Percentiles rank a stretch among this genome's conserved stretches.
Evolutionary conservation across 2,329 filamentous ascomycete genomes (phyloP).

Genomic region (Moelleriella libera): DNA sequence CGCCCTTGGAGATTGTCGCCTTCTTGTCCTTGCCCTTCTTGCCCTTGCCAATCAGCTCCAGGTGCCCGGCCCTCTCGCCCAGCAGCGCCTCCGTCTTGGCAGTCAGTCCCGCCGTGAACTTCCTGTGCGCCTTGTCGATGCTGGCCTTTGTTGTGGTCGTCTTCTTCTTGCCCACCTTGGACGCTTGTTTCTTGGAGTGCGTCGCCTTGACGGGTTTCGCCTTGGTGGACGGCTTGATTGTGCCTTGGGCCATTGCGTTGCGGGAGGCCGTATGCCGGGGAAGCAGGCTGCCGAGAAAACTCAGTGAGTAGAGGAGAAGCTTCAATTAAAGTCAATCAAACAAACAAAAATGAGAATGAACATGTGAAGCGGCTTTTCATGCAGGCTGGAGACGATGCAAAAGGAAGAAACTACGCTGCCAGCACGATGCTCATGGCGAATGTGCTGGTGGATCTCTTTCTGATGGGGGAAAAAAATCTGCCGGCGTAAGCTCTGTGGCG

Average conservation of each 20-base stretch:
- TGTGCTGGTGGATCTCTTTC: no score
- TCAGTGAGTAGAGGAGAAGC: no score
- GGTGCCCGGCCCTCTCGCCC: conserved; percentile 42
- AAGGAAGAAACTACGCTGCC: no score
- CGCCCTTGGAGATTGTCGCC: conserved; percentile 27
- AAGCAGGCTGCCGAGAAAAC: no score
- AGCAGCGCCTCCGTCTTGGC: conserved; percentile 42
- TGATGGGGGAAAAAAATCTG: no score
- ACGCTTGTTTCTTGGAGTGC: conserved; percentile 26
- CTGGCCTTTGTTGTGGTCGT: conserved; percentile 18
- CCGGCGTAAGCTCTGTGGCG: no score
- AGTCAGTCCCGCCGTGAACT: conserved; percentile 39
- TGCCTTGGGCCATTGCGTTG: conserved; percentile 37
- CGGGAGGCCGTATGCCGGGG: not conserved
- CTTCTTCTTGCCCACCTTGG: conserved; percentile 34
- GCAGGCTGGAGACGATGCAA: no score
- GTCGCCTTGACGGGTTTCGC: conserved; percentile 24
- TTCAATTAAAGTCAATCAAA: no score
- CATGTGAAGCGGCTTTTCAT: no score
- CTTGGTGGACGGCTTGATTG: conserved; percentile 30
- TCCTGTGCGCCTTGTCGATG: conserved; percentile 39
- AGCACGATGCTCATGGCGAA: no score
- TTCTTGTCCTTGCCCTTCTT: conserved; percentile 30
- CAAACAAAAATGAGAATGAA: no score
- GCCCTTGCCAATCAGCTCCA: conserved; percentile 44